A percentile compares a stretch with the other conserved stretches of the same genome.
These are phyloP conservation scores for Phytophthora chlamydospora DNA, from an alignment of 352 stramenopile species.

Conservation along the genomic window DNA sequence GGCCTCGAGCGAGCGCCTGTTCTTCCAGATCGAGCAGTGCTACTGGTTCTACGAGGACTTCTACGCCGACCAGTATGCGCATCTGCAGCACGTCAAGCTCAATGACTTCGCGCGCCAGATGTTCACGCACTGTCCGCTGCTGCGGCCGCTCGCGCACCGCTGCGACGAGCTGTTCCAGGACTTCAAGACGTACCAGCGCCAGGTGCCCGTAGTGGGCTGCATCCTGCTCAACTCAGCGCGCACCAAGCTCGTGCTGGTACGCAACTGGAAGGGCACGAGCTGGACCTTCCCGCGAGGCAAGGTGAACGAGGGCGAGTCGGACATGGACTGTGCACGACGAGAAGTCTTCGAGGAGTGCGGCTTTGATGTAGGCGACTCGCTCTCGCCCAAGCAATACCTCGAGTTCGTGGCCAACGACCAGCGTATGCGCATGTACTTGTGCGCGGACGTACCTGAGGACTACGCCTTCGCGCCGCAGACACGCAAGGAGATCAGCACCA, in stretches of 20 bases:
- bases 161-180: slow-evolving; percentile 94
- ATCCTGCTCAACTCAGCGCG: slow-evolving; percentile 91
- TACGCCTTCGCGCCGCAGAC: slow-evolving; percentile 94
- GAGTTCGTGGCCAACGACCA: slow-evolving; percentile 90
- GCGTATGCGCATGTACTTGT: slow-evolving; percentile 94
- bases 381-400: slow-evolving; percentile 83
- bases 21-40: slow-evolving; percentile 98
- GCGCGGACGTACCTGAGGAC: slow-evolving; percentile 87
- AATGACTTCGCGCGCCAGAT: slow-evolving; percentile 94
- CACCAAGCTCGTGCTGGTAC: slow-evolving; percentile 91
- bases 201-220: slow-evolving; percentile 94
- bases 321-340: slow-evolving; percentile 87
- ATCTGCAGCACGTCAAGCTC: slow-evolving; percentile 92
- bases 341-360: slow-evolving; percentile 94
- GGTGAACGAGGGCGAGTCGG: slow-evolving; percentile 92
- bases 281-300: slow-evolving; percentile 94
- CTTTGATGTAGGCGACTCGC: slow-evolving; percentile 83
- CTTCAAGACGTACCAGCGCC: slow-evolving; percentile 94
- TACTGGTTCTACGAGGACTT: slow-evolving; percentile 99
- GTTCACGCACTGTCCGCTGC: slow-evolving; percentile 91
- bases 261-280: slow-evolving; percentile 92
- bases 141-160: slow-evolving; percentile 80
- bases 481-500: slow-evolving; percentile 94
- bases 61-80: slow-evolving; percentile 89
- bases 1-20: slow-evolving; percentile 92